phyloP scores from a whole-genome alignment of 257 asterid species.

The Forsythia viridissima region DNA sequence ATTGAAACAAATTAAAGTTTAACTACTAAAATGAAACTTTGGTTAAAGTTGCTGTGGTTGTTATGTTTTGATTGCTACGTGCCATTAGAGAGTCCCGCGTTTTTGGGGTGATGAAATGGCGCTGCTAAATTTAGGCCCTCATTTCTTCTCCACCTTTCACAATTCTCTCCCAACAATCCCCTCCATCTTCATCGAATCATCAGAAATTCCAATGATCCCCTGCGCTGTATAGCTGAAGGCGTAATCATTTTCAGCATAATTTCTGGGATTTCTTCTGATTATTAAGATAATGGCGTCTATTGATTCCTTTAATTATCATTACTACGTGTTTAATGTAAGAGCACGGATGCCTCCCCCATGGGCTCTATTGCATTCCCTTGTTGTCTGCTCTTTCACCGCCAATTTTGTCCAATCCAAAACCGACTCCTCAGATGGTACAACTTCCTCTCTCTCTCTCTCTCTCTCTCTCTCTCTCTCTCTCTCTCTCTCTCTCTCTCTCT shows the following conservation, averaged over 20 bases:
- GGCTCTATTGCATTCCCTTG: constrained; percentile 12
- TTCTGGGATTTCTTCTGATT: neutral
- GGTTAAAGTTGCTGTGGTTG: no score
- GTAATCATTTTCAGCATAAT: neutral
- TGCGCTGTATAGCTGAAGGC: neutral
- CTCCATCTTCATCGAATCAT: neutral
- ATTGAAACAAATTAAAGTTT: no score
- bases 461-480: constrained; percentile 1
- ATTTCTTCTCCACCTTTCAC: constrained; percentile 6
- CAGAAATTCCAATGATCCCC: neutral
- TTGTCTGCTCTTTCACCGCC: constrained; percentile 8
- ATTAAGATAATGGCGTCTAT: neutral
- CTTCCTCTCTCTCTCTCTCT: neutral
- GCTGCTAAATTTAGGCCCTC: neutral
- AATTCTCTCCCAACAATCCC: neutral
- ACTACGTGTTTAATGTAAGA: neutral
- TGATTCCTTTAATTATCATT: neutral
- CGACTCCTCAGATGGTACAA: constrained; percentile 21
- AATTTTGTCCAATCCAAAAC: constrained; percentile 21
- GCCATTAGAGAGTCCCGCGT: neutral
- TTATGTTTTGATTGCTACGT: no score
- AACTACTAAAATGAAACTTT: no score
- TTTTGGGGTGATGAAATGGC: constrained; percentile 4
- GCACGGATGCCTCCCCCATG: neutral
- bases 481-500: constrained; percentile 9